A percentile compares a stretch with the other conserved stretches of the same genome.
phyloP scores from a whole-genome alignment of 805 yeast genomes.

The Blastobotrys attinorum region DNA sequence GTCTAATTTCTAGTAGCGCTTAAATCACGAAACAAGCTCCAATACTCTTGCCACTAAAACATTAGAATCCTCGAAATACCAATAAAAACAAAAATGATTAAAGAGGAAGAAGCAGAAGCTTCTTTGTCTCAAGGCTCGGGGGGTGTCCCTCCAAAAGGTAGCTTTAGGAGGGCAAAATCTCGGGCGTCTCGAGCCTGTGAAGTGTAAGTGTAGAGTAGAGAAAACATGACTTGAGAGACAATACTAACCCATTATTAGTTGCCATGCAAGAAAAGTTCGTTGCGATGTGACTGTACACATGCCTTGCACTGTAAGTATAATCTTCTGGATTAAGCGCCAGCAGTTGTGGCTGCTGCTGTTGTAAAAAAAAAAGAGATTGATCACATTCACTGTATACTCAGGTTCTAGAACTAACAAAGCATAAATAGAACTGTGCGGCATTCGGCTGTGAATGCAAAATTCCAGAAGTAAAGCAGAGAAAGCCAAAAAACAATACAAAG shows the following conservation, averaged over 20 bases:
- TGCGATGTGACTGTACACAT: constrained; percentile 45
- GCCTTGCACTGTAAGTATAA: constrained; percentile 44
- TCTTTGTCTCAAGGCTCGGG: background rate
- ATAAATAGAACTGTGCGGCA: constrained; percentile 25
- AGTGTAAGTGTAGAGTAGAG: constrained; percentile 14
- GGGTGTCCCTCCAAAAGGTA: constrained; percentile 9
- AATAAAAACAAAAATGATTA: no score
- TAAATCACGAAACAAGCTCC: no score
- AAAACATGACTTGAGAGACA: background rate
- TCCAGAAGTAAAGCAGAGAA: constrained; percentile 45
- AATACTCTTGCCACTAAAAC: background rate
- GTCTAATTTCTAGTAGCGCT: no score
- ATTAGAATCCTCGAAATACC: background rate
- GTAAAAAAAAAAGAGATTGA: background rate
- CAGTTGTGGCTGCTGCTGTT: no score
- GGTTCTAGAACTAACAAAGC: background rate
- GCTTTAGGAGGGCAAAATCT: constrained; percentile 23
- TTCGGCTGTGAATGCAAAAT: constrained; percentile 65
- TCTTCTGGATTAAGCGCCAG: no score
- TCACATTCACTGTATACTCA: background rate
- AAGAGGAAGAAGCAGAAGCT: background rate
- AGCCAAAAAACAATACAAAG: constrained; percentile 6
- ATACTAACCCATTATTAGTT: constrained; percentile 23
- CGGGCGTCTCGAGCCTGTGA: constrained; percentile 25
- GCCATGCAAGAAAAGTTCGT: constrained; percentile 71